Conservation (phyloP, 1,139 yeast genomes). For the Scheffersomyces insectosa region DNA sequence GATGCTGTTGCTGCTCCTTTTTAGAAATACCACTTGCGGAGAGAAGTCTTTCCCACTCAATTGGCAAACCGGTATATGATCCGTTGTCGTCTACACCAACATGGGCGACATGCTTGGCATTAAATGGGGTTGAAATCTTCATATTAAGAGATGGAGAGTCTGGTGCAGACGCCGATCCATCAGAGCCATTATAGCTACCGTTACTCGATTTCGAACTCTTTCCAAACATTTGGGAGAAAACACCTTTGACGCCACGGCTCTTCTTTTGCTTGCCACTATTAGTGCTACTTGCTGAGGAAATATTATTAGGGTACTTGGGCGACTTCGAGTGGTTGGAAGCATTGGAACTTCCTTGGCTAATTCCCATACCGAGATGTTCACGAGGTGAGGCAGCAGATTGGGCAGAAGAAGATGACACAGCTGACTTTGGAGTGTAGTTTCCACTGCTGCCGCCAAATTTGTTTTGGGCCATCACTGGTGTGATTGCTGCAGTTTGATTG, state of each 20-base stretch:
- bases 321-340: conserved; percentile 7
- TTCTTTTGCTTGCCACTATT: conserved; percentile 28
- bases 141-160: conserved; percentile 38
- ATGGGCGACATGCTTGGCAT: conserved; percentile 88
- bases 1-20: conserved; percentile 84
- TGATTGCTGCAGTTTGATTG: conserved; percentile 36
- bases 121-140: conserved; percentile 85
- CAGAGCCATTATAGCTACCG: conserved; percentile 3
- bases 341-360: conserved; percentile 1
- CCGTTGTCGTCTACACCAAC: conserved; percentile 92
- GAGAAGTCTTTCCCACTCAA: conserved; percentile 84
- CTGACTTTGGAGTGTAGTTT: conserved; percentile 11
- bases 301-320: conserved; percentile 7
- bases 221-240: conserved; percentile 43
- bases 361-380: conserved; percentile 29
- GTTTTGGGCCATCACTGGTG: conserved; percentile 30
- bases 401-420: conserved; percentile 9
- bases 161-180: conserved; percentile 11
- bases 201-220: conserved; percentile 16
- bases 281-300: conserved; percentile 2
- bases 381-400: conserved; percentile 17
- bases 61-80: conserved; percentile 85
- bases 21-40: conserved; percentile 84
- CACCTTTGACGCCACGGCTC: conserved; percentile 43
- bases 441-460: conserved; percentile 10